These are phyloP conservation scores for Hydnum rufescens DNA, from an alignment of 768 basidiomycete species.

Conservation along the genomic window DNA sequence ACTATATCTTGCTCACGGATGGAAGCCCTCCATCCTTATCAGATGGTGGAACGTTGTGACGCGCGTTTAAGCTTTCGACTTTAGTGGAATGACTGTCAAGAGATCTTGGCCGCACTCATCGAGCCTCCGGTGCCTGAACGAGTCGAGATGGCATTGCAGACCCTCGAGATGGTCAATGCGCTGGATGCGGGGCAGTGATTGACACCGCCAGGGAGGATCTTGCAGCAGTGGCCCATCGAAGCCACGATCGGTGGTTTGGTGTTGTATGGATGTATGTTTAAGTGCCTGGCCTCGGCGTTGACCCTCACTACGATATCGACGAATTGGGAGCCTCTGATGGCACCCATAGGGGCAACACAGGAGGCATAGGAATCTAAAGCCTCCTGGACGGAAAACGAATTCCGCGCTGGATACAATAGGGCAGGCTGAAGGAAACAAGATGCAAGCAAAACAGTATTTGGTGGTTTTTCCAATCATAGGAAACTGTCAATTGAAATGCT, in stretches of 20 bases:
- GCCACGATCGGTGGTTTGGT: conserved; percentile 78
- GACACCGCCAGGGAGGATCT: conserved; percentile 71
- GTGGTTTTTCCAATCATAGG: too few relatives aligned
- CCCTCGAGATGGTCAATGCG: conserved; percentile 72
- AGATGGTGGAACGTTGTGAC: conserved; percentile 87
- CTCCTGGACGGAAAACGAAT: too few relatives aligned
- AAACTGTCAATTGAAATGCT: too few relatives aligned
- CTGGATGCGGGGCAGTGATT: conserved; percentile 55
- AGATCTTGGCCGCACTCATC: conserved; percentile 67
- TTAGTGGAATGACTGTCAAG: conserved; percentile 62
- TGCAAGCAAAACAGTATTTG: too few relatives aligned
- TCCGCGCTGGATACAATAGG: too few relatives aligned
- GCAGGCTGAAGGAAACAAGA: too few relatives aligned
- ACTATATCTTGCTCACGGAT: conserved; percentile 48
- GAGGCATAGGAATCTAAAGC: too few relatives aligned
- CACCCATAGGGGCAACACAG: too few relatives aligned
- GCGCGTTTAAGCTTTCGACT: conserved; percentile 86
- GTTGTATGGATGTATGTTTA: conserved; percentile 81
- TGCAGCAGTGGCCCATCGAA: conserved; percentile 78
- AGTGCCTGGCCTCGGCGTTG: conserved; percentile 68
- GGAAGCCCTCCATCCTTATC: conserved; percentile 46
- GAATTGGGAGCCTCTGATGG: conserved; percentile 85
- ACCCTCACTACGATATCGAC: conserved; percentile 82
- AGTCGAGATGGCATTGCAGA: conserved; percentile 57
- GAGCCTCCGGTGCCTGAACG: conserved; percentile 70